These are phyloP conservation scores for Alternaria atra DNA, from an alignment of 2,329 filamentous ascomycete species.

Conservation along the genomic window DNA sequence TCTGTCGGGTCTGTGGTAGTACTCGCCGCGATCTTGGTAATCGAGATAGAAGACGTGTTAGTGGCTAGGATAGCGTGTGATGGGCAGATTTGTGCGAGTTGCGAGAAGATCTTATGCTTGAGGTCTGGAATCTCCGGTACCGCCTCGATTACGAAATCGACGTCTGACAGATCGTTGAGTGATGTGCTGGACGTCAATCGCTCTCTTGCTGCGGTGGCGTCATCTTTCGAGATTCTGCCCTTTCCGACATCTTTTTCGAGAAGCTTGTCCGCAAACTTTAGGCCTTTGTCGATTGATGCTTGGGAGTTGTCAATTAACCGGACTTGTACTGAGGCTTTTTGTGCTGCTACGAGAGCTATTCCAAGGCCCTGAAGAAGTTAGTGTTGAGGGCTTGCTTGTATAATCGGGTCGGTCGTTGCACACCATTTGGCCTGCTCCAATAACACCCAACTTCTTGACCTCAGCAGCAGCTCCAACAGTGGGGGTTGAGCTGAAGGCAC, in stretches of 20 bases:
- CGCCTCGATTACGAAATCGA: constrained; percentile 97
- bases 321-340: constrained; percentile 83
- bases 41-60: constrained; percentile 98
- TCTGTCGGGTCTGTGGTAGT: constrained; percentile 82
- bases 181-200: constrained; percentile 75
- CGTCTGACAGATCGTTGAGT: constrained; percentile 79
- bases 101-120: constrained; percentile 86
- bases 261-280: constrained; percentile 93
- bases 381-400: constrained; percentile 2
- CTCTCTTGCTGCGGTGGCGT: constrained; percentile 76
- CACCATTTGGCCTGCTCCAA: constrained; percentile 97
- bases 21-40: constrained; percentile 92
- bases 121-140: constrained; percentile 90
- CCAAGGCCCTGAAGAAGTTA: constrained; percentile 76
- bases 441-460: constrained; percentile 87
- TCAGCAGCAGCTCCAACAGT: constrained; percentile 68
- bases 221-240: constrained; percentile 80
- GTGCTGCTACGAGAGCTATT: constrained; percentile 92
- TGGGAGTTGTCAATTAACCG: constrained; percentile 86
- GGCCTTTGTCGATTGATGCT: constrained; percentile 84
- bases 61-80: constrained; percentile 91
- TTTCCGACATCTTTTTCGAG: constrained; percentile 93
- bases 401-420: constrained; percentile 33
- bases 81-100: constrained; percentile 82
- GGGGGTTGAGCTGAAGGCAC: constrained; percentile 73